A percentile compares a stretch with the other conserved stretches of the same genome.
These are phyloP conservation scores for Eucalyptus pauciflora DNA, from an alignment of 345 rosid genomes.

Conservation along the genomic window DNA sequence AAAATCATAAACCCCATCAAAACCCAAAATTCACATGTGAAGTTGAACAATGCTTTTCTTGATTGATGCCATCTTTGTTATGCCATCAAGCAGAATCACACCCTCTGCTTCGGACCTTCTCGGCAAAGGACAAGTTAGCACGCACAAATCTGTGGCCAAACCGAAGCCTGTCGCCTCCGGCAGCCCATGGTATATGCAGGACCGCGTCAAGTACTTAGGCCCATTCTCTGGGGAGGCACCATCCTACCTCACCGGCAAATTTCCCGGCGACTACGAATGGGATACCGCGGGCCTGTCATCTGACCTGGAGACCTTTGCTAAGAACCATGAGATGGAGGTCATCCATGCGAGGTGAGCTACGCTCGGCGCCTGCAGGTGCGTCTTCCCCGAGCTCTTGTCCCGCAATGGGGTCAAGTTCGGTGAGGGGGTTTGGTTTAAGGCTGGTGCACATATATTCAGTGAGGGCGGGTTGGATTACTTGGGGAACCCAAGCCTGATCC, in stretches of 20 bases:
- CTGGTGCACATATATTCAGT: neutral
- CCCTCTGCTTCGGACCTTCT: neutral
- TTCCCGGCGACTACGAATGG: neutral
- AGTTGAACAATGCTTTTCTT: neutral
- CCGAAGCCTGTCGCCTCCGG: neutral
- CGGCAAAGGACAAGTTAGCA: neutral
- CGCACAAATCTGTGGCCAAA: neutral
- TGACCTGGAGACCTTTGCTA: neutral
- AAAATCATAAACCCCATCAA: neutral
- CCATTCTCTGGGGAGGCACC: neutral
- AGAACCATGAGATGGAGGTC: neutral
- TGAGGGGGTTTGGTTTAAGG: constrained; percentile 1
- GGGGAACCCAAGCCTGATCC: neutral
- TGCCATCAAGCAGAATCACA: neutral
- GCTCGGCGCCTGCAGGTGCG: neutral
- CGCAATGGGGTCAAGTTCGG: neutral
- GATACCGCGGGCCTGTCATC: neutral
- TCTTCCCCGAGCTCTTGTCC: neutral
- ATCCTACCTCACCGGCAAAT: neutral
- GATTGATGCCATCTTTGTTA: neutral
- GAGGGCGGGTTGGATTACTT: neutral
- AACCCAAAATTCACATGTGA: neutral
- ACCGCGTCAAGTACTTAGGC: neutral
- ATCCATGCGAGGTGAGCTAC: neutral
- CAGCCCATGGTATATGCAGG: neutral